phyloP scores from a whole-genome alignment of 2,329 filamentous ascomycete species.

The Cladorrhinum sp. region DNA sequence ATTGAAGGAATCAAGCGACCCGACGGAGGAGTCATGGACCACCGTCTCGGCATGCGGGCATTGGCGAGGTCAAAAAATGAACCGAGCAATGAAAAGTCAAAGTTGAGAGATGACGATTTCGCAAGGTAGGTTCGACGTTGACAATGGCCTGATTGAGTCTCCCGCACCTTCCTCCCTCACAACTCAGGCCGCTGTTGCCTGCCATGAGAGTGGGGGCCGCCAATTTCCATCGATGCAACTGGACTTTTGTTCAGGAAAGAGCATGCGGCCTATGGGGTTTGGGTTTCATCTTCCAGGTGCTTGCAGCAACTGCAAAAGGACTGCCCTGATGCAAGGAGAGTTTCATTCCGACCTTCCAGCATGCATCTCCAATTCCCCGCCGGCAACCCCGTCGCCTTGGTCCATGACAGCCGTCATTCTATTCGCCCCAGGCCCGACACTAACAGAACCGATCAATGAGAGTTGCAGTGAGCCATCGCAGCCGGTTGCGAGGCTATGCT shows the following conservation, averaged over 20 bases:
- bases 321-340: background rate
- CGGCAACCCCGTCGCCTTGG: conserved; percentile 19
- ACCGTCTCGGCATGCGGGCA: too few relatives aligned
- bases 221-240: background rate
- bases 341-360: background rate
- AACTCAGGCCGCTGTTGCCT: background rate
- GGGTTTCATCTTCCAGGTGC: background rate
- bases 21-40: too few relatives aligned
- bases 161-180: background rate
- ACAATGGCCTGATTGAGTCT: background rate
- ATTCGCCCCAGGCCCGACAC: conserved; percentile 14
- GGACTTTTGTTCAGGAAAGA: background rate
- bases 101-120: background rate
- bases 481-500: conserved; percentile 26
- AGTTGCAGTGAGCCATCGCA: conserved; percentile 8
- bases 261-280: background rate
- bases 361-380: conserved; percentile 8
- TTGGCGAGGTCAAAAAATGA: background rate
- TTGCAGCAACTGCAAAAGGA: background rate
- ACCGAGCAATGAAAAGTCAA: background rate
- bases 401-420: background rate
- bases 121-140: background rate
- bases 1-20: too few relatives aligned
- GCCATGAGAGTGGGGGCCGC: background rate
- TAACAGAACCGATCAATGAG: conserved; percentile 6